Percentiles rank a stretch among this genome's conserved stretches.
These are phyloP conservation scores for Goniomonas avonlea DNA, from an alignment of 78 protist species.

Conservation along the genomic window DNA sequence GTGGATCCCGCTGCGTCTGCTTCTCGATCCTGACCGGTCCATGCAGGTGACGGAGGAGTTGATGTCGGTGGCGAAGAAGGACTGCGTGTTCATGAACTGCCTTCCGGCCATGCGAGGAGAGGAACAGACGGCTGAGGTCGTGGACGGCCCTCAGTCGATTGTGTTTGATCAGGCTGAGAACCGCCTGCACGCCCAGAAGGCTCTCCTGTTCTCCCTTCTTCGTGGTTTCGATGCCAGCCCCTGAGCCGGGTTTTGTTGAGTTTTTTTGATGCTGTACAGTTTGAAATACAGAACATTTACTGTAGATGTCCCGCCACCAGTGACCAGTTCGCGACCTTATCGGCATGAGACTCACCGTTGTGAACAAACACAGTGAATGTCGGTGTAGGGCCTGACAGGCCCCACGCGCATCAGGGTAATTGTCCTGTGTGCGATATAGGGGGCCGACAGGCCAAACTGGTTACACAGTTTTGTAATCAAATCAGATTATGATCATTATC, in stretches of 20 bases:
- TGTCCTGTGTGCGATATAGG: no score
- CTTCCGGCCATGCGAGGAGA: slow-evolving; percentile 62
- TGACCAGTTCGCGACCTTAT: not conserved
- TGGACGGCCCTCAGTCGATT: slow-evolving; percentile 56
- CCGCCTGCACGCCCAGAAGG: slow-evolving; percentile 48
- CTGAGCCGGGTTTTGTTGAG: not conserved
- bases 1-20: no score
- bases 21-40: no score
- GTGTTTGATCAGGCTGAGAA: slow-evolving; percentile 52
- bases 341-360: not conserved
- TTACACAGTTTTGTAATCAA: no score
- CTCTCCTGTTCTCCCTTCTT: slow-evolving; percentile 15
- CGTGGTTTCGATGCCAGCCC: not conserved
- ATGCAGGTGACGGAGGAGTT: slow-evolving; percentile 4
- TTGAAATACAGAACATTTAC: not conserved
- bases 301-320: not conserved
- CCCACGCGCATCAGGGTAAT: no score
- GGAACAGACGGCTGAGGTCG: slow-evolving; percentile 38
- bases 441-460: no score
- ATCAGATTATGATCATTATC: no score
- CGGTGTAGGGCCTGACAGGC: no score
- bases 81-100: slow-evolving; percentile 62
- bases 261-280: not conserved
- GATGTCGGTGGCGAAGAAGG: slow-evolving; percentile 31
- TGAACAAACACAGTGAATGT: no score